These are phyloP conservation scores for Penicillium nordicum DNA, from an alignment of 2,329 filamentous ascomycete species.

Conservation along the genomic window DNA sequence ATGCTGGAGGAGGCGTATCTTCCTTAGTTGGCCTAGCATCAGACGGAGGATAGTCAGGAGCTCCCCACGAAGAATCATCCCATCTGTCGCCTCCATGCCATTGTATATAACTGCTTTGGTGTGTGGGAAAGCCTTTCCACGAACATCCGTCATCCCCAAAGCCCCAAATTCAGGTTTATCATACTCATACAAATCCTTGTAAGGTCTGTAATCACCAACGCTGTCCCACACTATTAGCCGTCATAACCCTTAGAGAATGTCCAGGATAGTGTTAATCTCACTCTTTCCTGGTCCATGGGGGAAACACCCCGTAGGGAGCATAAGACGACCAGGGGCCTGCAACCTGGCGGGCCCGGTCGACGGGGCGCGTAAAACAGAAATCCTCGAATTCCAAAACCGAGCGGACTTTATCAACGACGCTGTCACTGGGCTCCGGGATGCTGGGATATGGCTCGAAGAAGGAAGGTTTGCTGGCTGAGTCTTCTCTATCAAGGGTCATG, in stretches of 20 bases:
- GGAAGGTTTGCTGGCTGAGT: not conserved
- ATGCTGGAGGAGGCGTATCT: not conserved
- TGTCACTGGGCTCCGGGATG: not conserved
- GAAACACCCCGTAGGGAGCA: not conserved
- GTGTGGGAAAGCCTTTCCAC: not conserved
- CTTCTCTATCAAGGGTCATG: not conserved
- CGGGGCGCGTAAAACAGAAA: not conserved
- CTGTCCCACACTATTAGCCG: not conserved
- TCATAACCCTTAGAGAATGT: not conserved
- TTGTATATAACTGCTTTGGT: not conserved
- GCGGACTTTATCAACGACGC: not conserved
- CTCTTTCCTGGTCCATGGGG: not conserved
- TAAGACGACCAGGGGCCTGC: not conserved
- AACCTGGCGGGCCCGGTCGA: not conserved
- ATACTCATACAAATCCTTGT: not conserved
- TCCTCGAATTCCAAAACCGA: not conserved
- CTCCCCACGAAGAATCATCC: not conserved
- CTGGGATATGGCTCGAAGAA: not conserved
- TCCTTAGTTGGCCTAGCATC: not conserved
- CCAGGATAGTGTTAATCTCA: not conserved
- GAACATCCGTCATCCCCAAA: not conserved
- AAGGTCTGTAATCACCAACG: not conserved
- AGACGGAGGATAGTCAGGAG: not conserved
- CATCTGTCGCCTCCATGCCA: accelerated
- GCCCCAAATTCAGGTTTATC: not conserved